A percentile compares a stretch with the other conserved stretches of the same genome.
Evolutionary conservation across 106 monocot species (phyloP).

Genomic region (Dioscorea alata): DNA sequence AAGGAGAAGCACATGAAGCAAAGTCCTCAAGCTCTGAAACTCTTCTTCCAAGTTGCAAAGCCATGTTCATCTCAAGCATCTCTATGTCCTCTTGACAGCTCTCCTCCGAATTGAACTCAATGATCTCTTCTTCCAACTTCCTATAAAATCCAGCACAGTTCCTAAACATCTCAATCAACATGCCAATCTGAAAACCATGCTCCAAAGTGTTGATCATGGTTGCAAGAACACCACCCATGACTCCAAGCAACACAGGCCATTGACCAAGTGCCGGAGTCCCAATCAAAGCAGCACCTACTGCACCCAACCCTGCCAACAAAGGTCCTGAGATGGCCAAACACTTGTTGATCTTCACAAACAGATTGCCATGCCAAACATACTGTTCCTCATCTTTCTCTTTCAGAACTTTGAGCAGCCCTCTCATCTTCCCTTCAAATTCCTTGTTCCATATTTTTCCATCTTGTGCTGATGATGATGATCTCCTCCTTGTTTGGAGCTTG

Average conservation of each 20-base stretch:
- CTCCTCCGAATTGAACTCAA: slow-evolving; percentile 45
- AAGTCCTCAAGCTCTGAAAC: slow-evolving; percentile 38
- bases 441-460: slow-evolving; percentile 43
- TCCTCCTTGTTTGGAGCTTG: not conserved
- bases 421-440: slow-evolving; percentile 49
- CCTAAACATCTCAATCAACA: slow-evolving; percentile 72
- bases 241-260: slow-evolving; percentile 25
- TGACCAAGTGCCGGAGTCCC: slow-evolving; percentile 10
- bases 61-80: slow-evolving; percentile 58
- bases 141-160: slow-evolving; percentile 66
- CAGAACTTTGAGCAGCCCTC: slow-evolving; percentile 33
- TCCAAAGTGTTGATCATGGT: slow-evolving; percentile 54
- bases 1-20: slow-evolving; percentile 25
- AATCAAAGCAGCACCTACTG: slow-evolving; percentile 24
- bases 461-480: not conserved
- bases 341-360: slow-evolving; percentile 47
- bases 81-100: slow-evolving; percentile 59
- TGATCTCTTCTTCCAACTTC: slow-evolving; percentile 52
- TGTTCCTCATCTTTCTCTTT: slow-evolving; percentile 47
- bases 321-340: slow-evolving; percentile 57
- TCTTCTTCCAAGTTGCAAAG: slow-evolving; percentile 69
- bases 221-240: slow-evolving; percentile 58
- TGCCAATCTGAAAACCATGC: slow-evolving; percentile 79
- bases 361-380: slow-evolving; percentile 33
- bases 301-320: slow-evolving; percentile 43